phyloP scores from a whole-genome alignment of 495 filamentous ascomycete species.

The Penicillium turbatum region DNA sequence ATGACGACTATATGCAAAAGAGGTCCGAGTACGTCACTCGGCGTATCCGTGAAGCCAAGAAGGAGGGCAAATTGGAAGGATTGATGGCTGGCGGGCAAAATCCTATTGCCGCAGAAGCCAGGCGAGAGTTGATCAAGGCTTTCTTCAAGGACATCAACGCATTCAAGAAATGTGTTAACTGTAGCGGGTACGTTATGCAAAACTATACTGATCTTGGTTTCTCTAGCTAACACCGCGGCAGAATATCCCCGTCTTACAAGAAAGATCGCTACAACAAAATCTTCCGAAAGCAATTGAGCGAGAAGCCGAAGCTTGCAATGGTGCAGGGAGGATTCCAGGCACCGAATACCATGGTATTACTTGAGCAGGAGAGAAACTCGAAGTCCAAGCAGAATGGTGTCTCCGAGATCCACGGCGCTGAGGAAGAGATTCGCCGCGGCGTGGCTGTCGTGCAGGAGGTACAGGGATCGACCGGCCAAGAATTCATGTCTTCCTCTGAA shows the following conservation, averaged over 20 bases:
- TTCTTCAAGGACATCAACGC: constrained; percentile 66
- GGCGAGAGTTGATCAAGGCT: constrained; percentile 70
- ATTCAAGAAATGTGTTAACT: constrained; percentile 67
- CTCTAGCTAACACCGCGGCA: constrained; percentile 25
- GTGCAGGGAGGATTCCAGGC: constrained; percentile 61
- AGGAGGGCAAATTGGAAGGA: constrained; percentile 40
- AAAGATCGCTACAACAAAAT: constrained; percentile 89
- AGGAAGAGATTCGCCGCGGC: constrained; percentile 65
- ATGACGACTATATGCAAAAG: constrained; percentile 59
- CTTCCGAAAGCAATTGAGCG: constrained; percentile 72
- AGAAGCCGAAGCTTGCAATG: constrained; percentile 72
- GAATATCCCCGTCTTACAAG: constrained; percentile 70
- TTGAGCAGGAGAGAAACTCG: constrained; percentile 38
- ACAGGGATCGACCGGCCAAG: constrained; percentile 44
- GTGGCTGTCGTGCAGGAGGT: constrained; percentile 32
- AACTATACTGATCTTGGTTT: not conserved
- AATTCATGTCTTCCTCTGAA: constrained; percentile 70
- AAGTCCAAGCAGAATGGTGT: constrained; percentile 32
- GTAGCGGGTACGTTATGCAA: constrained; percentile 54
- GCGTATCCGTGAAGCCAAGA: constrained; percentile 54
- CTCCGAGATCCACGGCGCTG: constrained; percentile 46
- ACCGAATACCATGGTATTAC: constrained; percentile 55
- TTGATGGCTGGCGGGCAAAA: constrained; percentile 64
- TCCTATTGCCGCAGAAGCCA: constrained; percentile 70
- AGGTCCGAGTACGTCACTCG: constrained; percentile 67